Base-by-base conservation (phyloP, 1,284 basidiomycete genomes). In the Tylopilus orsonianus region DNA sequence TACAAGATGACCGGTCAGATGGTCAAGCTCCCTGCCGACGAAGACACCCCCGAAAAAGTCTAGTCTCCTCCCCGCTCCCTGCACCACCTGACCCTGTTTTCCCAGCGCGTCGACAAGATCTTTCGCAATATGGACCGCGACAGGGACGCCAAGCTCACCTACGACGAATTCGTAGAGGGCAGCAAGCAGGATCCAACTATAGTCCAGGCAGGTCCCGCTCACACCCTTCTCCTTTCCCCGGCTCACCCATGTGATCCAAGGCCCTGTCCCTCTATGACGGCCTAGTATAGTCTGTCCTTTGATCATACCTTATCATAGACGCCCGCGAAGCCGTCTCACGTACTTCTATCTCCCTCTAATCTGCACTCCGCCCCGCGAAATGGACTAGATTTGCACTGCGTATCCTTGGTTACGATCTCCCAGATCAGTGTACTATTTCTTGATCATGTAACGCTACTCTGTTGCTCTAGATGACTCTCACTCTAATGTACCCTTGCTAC, bases 1-100 rank as follows among this genome's bases (percentile, higher is more conserved):
- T 97, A 97, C 79, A 96, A 96, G 80, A 97, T 97, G 94, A 96
- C 94, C 4, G 96, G 97, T 12, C 90, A 97, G 69, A 98, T 99
- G 95, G 96, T 99, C 61, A 96, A 95, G 68, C 81, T 99, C 22
- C 96, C 97, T 14, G 79, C 87, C 41, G 97, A 99, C 68, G 97
- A 99, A 72, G 94, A 99, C 73, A 99, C 97, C 16, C 97, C 97
- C 2, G 94, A 98, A 72, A 99, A 99, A 88, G 94, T 87, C 56
- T 41, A 46, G 24, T 46, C 47, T 46, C 26, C 40, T 36, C 42
- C 34, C 33, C 34, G 30, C 40, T 42, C 48, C 30, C 30, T 12
- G 36, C 38, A 40, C 41, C 42, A 32, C 38, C 54, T 57, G 46
- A 59, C 48, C 22, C 46, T 44, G 52, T 41, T 42, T 47, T 38